These are phyloP conservation scores for Fusarium longipes DNA, from an alignment of 2,329 filamentous ascomycete species.

Conservation along the genomic window DNA sequence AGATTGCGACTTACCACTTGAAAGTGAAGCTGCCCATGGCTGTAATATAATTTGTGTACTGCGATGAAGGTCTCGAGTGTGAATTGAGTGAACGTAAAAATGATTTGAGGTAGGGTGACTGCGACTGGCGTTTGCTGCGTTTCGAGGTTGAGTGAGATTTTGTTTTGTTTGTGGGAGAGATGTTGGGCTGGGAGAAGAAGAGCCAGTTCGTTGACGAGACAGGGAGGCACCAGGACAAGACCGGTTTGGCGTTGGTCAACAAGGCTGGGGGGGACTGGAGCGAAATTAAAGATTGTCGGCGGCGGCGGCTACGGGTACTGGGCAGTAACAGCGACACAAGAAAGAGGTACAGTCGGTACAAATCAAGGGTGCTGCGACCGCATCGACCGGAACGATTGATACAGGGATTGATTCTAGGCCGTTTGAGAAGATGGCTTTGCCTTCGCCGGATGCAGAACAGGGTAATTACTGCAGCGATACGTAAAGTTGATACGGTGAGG, in stretches of 20 bases:
- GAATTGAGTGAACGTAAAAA: slow-evolving; percentile 21
- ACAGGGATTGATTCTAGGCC: slow-evolving; percentile 35
- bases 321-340: slow-evolving; percentile 31
- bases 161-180: slow-evolving; percentile 39
- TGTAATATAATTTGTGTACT: slow-evolving; percentile 40
- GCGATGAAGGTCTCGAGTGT: slow-evolving; percentile 24
- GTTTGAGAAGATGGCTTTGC: slow-evolving; percentile 35
- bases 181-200: slow-evolving; percentile 42
- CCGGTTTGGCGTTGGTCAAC: slow-evolving; percentile 41
- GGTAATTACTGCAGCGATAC: slow-evolving; percentile 29
- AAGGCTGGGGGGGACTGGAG: slow-evolving; percentile 41
- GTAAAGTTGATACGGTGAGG: slow-evolving; percentile 30
- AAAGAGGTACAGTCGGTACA: slow-evolving; percentile 33
- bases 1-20: slow-evolving; percentile 68
- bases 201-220: slow-evolving; percentile 33
- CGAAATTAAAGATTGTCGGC: slow-evolving; percentile 47
- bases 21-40: slow-evolving; percentile 76
- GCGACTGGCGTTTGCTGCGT: slow-evolving; percentile 26
- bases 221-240: slow-evolving; percentile 37
- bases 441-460: slow-evolving; percentile 36
- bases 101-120: slow-evolving; percentile 26
- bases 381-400: slow-evolving; percentile 33
- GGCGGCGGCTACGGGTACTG: slow-evolving; percentile 22
- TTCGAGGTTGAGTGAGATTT: slow-evolving; percentile 34
- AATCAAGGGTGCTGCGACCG: slow-evolving; percentile 30